A percentile compares a stretch with the other conserved stretches of the same genome.
These are phyloP conservation scores for Penicillium verrucosum DNA, from an alignment of 2,329 filamentous ascomycete genomes.

Conservation along the genomic window DNA sequence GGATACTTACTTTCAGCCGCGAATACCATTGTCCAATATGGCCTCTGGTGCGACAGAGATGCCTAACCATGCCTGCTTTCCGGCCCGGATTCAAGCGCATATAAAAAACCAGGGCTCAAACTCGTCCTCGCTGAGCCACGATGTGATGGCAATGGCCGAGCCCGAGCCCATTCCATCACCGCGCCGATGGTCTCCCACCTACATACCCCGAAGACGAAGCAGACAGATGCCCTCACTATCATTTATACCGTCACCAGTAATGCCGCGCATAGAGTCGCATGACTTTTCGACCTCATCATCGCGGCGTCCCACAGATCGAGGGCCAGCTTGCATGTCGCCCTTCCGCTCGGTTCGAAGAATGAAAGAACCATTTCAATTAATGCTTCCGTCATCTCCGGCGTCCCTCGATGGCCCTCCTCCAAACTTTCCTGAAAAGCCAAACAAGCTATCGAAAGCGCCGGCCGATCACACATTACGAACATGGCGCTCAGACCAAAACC, in stretches of 20 bases:
- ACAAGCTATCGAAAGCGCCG: constrained; percentile 16
- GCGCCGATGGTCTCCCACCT: constrained; percentile 27
- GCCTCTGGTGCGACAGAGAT: constrained; percentile 27
- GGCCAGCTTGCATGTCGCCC: constrained; percentile 31
- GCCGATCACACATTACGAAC: constrained; percentile 31
- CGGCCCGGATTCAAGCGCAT: constrained; percentile 22
- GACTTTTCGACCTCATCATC: constrained; percentile 28
- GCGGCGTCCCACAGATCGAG: constrained; percentile 28
- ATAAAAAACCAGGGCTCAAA: constrained; percentile 21
- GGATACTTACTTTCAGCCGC: constrained; percentile 13
- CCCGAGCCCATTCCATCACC: constrained; percentile 22
- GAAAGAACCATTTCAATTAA: constrained; percentile 40
- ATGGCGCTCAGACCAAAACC: constrained; percentile 38
- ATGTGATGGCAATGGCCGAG: constrained; percentile 16
- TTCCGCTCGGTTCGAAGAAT: constrained; percentile 41
- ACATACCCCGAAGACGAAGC: constrained; percentile 30
- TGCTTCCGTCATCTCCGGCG: constrained; percentile 33
- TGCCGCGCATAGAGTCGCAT: constrained; percentile 28
- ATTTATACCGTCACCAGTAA: constrained; percentile 32
- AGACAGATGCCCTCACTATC: constrained; percentile 36
- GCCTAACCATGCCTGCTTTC: constrained; percentile 22
- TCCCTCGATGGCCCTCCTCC: constrained; percentile 27
- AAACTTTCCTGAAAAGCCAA: constrained; percentile 20
- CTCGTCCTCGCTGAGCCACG: constrained; percentile 19
- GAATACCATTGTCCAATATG: constrained; percentile 30